Conservation (phyloP, 2,329 filamentous ascomycete genomes). For the Lasiodiplodia citricola region DNA sequence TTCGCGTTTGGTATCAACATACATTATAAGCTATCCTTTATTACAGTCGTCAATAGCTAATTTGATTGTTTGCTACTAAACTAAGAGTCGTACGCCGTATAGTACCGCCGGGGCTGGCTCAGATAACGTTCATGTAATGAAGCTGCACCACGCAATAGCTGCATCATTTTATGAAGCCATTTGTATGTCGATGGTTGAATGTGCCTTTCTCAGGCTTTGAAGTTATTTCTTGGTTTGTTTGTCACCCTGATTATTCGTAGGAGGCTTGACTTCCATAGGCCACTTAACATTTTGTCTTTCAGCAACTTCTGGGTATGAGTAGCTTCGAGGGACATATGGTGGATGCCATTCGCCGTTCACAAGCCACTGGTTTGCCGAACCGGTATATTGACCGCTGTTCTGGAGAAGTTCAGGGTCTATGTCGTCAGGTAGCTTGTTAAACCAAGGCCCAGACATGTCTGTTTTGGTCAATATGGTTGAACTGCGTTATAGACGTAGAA, state of each 20-base stretch:
- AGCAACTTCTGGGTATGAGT: not conserved
- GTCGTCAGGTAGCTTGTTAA: not conserved
- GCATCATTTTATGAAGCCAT: too few relatives aligned
- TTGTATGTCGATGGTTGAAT: too few relatives aligned
- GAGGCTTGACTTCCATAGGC: not conserved
- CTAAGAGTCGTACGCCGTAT: too few relatives aligned
- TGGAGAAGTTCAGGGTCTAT: too few relatives aligned
- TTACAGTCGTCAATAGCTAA: too few relatives aligned
- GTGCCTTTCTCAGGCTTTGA: too few relatives aligned
- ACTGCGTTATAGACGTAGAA: not conserved
- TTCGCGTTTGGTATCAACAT: too few relatives aligned
- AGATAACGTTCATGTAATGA: too few relatives aligned
- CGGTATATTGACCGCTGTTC: not conserved
- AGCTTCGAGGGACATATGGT: not conserved
- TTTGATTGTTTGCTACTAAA: too few relatives aligned
- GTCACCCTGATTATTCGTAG: not conserved
- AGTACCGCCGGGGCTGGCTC: too few relatives aligned
- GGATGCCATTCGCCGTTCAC: not conserved
- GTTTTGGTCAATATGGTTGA: not conserved
- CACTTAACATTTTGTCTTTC: not conserved
- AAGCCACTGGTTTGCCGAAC: not conserved
- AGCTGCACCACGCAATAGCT: too few relatives aligned
- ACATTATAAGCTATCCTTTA: too few relatives aligned
- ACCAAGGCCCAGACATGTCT: not conserved
- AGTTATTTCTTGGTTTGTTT: not conserved